Percentiles rank a stretch among this genome's conserved stretches.
Conservation (phyloP, 2,329 filamentous ascomycete genomes). For the Epichloe coenophiala region DNA sequence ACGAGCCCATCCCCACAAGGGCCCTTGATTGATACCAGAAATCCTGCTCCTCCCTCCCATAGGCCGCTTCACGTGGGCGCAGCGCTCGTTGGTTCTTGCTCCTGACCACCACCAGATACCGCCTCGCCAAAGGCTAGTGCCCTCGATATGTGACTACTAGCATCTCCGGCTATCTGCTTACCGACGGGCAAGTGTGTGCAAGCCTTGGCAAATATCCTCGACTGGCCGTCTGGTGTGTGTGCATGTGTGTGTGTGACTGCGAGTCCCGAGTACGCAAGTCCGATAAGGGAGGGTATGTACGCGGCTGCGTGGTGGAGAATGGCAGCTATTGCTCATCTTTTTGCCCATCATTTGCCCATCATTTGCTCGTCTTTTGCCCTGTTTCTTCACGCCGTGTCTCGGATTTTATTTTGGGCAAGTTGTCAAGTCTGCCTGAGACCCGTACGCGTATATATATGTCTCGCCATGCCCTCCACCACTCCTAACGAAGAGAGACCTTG, state of each 20-base stretch:
- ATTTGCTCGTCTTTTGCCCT: background rate
- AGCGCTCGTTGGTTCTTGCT: background rate
- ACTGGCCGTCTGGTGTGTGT: background rate
- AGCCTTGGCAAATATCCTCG: background rate
- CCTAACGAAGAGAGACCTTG: background rate
- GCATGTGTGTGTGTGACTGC: background rate
- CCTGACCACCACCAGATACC: constrained; percentile 3
- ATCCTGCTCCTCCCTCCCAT: background rate
- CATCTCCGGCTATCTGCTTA: background rate
- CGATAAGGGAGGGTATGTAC: background rate
- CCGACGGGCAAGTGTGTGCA: no score
- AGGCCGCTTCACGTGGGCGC: constrained; percentile 5
- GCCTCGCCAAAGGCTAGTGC: constrained; percentile 1
- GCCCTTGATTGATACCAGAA: background rate
- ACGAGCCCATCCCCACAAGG: background rate
- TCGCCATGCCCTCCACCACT: background rate
- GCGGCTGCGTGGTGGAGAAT: background rate
- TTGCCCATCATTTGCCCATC: background rate
- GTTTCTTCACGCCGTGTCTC: background rate
- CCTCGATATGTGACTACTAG: constrained; percentile 2
- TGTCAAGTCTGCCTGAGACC: background rate
- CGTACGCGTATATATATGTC: background rate
- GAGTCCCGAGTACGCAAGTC: background rate
- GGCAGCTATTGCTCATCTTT: no score
- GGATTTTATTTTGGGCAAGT: background rate